phyloP scores from a whole-genome alignment of 192 early-diverging fungal species.

The Dissophora globulifera region DNA sequence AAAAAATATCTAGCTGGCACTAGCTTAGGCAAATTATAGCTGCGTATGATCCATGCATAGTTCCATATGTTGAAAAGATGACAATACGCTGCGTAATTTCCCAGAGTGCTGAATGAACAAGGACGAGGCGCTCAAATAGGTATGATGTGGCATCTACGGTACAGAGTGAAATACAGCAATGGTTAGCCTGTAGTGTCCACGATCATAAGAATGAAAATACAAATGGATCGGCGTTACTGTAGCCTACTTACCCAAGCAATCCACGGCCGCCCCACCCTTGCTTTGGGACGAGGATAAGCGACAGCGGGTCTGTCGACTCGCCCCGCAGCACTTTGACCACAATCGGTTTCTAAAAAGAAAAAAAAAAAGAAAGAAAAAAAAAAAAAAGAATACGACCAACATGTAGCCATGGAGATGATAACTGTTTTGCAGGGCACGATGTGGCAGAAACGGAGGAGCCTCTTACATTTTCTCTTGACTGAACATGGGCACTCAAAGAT shows the following conservation, averaged over 20 bases:
- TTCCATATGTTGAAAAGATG: neutral
- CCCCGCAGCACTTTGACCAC: slow-evolving; percentile 52
- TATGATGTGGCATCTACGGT: slow-evolving; percentile 42
- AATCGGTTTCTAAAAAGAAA: slow-evolving; percentile 44
- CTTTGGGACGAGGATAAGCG: slow-evolving; percentile 55
- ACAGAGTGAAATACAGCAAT: too few relatives aligned
- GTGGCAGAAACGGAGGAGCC: too few relatives aligned
- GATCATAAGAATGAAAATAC: too few relatives aligned
- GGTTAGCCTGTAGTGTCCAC: too few relatives aligned
- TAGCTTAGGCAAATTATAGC: too few relatives aligned
- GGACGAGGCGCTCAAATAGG: slow-evolving; percentile 9
- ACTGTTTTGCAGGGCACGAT: too few relatives aligned
- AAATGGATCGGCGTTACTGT: too few relatives aligned
- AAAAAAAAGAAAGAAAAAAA: neutral
- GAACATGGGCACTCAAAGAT: slow-evolving; percentile 53
- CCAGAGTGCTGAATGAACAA: neutral
- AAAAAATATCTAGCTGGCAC: too few relatives aligned
- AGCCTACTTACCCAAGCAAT: slow-evolving; percentile 60
- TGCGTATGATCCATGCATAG: too few relatives aligned
- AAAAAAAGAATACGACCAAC: neutral
- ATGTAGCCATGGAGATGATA: neutral
- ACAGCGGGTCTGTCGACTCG: slow-evolving; percentile 17
- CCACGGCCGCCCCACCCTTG: slow-evolving; percentile 66
- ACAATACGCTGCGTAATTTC: too few relatives aligned
- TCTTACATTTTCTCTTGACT: slow-evolving; percentile 48